These are phyloP conservation scores for Babesia caballi DNA, from an alignment of 169 alveolate genomes.

Conservation along the genomic window DNA sequence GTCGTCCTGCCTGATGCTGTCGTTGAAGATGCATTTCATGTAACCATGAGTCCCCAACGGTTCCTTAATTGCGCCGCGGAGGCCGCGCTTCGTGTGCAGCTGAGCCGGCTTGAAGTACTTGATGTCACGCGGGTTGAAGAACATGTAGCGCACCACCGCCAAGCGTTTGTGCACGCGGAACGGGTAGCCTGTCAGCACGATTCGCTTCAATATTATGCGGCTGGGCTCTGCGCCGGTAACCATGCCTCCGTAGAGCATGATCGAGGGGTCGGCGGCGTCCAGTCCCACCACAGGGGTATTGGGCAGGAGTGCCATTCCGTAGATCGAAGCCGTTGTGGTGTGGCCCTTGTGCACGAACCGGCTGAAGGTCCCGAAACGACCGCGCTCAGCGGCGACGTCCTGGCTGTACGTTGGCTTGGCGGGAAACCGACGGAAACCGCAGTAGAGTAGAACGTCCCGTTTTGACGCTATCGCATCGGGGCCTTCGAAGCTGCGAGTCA, in stretches of 20 bases:
- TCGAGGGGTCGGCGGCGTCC: slow-evolving; percentile 18
- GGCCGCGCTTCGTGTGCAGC: slow-evolving; percentile 94
- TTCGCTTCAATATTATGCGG: slow-evolving; percentile 93
- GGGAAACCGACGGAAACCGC: slow-evolving; percentile 88
- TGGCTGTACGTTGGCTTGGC: slow-evolving; percentile 54
- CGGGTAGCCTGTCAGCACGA: slow-evolving; percentile 96
- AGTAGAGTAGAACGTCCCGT: slow-evolving; percentile 78
- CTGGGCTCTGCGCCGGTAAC: slow-evolving; percentile 88
- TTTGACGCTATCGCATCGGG: slow-evolving; percentile 77
- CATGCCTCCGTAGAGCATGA: slow-evolving; percentile 80
- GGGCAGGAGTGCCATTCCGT: slow-evolving; percentile 57
- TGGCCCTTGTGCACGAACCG: slow-evolving; percentile 45
- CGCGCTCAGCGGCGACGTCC: slow-evolving; percentile 47
- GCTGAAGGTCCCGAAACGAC: slow-evolving; percentile 41
- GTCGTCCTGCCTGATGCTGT: slow-evolving; percentile 91
- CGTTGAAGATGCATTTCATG: slow-evolving; percentile 97
- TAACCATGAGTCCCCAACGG: slow-evolving; percentile 99
- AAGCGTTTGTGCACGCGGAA: slow-evolving; percentile 90
- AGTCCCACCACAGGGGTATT: slow-evolving; percentile 56
- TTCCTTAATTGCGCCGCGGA: slow-evolving; percentile 94
- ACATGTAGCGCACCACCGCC: slow-evolving; percentile 97
- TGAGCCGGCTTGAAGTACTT: slow-evolving; percentile 95
- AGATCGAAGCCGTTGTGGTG: slow-evolving; percentile 56
- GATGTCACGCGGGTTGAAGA: slow-evolving; percentile 94
- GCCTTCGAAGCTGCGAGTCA: slow-evolving; percentile 70